A percentile compares a stretch with the other conserved stretches of the same genome.
phyloP scores from a whole-genome alignment of 2,329 filamentous ascomycete genomes.

The Pseudocercospora crystallina region DNA sequence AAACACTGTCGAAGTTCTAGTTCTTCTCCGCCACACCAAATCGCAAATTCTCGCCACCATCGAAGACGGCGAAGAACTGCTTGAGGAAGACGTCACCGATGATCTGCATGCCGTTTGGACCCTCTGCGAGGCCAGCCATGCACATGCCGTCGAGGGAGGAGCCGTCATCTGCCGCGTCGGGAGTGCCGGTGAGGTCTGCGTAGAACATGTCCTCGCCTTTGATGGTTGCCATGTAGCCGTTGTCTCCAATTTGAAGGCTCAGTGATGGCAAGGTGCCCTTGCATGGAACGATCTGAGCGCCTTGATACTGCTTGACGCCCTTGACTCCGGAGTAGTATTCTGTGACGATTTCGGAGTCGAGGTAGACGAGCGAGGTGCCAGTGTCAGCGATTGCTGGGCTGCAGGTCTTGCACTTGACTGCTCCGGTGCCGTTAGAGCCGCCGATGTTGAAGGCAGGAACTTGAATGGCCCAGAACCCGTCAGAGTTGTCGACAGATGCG shows the following conservation, averaged over 20 bases:
- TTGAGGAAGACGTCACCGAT: conserved; percentile 63
- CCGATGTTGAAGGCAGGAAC: conserved; percentile 59
- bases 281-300: conserved; percentile 49
- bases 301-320: conserved; percentile 39
- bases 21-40: conserved; percentile 53
- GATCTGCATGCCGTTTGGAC: conserved; percentile 57
- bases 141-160: conserved; percentile 50
- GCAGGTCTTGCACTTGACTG: conserved; percentile 39
- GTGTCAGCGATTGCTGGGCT: conserved; percentile 50
- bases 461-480: conserved; percentile 69
- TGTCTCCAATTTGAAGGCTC: conserved; percentile 54
- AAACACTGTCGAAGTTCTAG: conserved; percentile 1
- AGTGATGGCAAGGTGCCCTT: conserved; percentile 43
- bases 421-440: conserved; percentile 45
- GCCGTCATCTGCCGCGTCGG: conserved; percentile 19
- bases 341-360: conserved; percentile 48
- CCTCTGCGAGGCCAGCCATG: conserved; percentile 65
- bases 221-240: conserved; percentile 40
- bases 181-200: conserved; percentile 40
- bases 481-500: conserved; percentile 58
- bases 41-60: conserved; percentile 49
- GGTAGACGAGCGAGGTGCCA: conserved; percentile 64
- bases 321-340: conserved; percentile 46
- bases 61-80: conserved; percentile 61
- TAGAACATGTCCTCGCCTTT: conserved; percentile 52